A percentile compares a stretch with the other conserved stretches of the same genome.
Conservation (phyloP, 2,329 filamentous ascomycete species). For the Penicillium sp. region DNA sequence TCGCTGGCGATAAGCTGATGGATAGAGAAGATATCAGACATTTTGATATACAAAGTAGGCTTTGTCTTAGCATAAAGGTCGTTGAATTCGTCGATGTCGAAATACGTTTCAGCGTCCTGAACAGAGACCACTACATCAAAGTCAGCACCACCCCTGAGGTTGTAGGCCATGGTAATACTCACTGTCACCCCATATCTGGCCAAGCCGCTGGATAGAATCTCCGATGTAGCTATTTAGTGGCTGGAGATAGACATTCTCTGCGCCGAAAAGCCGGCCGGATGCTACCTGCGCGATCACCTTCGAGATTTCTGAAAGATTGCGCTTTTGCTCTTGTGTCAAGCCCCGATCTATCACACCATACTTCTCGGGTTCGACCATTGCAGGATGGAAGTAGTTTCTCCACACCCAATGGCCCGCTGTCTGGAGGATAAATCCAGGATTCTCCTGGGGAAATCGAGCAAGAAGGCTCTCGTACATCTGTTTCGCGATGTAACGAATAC, state of each 20-base stretch:
- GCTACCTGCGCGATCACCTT: slow-evolving; percentile 87
- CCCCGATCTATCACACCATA: slow-evolving; percentile 86
- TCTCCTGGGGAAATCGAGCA: slow-evolving; percentile 68
- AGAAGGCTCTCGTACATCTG: slow-evolving; percentile 74
- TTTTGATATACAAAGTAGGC: slow-evolving; percentile 98
- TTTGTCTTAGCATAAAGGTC: slow-evolving; percentile 94
- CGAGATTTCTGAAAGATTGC: slow-evolving; percentile 79
- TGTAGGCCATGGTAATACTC: no score
- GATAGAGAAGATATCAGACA: slow-evolving; percentile 92
- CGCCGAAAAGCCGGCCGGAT: slow-evolving; percentile 79
- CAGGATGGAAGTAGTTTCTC: slow-evolving; percentile 86
- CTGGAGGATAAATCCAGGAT: slow-evolving; percentile 68
- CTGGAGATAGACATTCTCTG: slow-evolving; percentile 90
- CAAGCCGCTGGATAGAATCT: slow-evolving; percentile 72
- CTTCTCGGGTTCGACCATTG: slow-evolving; percentile 79
- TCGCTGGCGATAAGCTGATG: slow-evolving; percentile 79
- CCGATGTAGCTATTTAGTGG: slow-evolving; percentile 85
- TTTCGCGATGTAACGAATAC: slow-evolving; percentile 75
- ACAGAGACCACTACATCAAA: slow-evolving; percentile 76
- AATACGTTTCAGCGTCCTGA: slow-evolving; percentile 77
- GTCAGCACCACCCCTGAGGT: no score
- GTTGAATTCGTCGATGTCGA: slow-evolving; percentile 98
- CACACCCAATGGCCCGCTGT: slow-evolving; percentile 85
- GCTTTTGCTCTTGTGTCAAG: slow-evolving; percentile 81
- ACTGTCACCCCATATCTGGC: slow-evolving; percentile 65